These are phyloP conservation scores for Rhodotorula taiwanensis DNA, from an alignment of 768 basidiomycete genomes.

Conservation along the genomic window DNA sequence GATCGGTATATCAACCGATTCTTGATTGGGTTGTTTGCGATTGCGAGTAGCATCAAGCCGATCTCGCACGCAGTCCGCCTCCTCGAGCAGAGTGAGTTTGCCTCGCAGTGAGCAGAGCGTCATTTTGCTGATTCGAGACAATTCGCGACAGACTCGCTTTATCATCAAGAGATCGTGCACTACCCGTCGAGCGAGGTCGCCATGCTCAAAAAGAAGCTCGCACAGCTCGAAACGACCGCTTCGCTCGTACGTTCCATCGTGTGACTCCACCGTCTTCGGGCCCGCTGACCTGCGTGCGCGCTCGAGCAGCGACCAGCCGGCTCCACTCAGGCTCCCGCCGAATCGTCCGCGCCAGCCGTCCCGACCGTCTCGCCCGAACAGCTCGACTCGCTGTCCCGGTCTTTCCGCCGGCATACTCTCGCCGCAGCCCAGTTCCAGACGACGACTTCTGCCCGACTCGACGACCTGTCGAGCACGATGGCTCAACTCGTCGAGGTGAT, in stretches of 20 bases:
- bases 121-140: background rate
- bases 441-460: background rate
- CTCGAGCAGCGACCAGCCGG: too few relatives aligned
- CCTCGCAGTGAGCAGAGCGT: background rate
- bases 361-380: background rate
- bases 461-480: background rate
- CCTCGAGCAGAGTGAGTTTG: conserved; percentile 26
- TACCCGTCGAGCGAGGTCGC: conserved; percentile 37
- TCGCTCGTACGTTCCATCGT: background rate
- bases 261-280: background rate
- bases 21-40: conserved; percentile 38
- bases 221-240: conserved; percentile 37
- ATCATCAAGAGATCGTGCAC: conserved; percentile 37
- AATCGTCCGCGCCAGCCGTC: too few relatives aligned
- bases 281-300: too few relatives aligned
- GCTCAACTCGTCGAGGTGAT: background rate
- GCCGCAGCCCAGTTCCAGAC: background rate
- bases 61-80: conserved; percentile 34
- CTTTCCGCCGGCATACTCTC: background rate
- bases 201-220: conserved; percentile 28
- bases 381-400: background rate
- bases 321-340: too few relatives aligned
- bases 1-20: conserved; percentile 42
- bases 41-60: conserved; percentile 41
- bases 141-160: conserved; percentile 26